Percentiles rank a stretch among this genome's conserved stretches.
Conservation (phyloP, 768 basidiomycete genomes). For the Pleurotus djamor region DNA sequence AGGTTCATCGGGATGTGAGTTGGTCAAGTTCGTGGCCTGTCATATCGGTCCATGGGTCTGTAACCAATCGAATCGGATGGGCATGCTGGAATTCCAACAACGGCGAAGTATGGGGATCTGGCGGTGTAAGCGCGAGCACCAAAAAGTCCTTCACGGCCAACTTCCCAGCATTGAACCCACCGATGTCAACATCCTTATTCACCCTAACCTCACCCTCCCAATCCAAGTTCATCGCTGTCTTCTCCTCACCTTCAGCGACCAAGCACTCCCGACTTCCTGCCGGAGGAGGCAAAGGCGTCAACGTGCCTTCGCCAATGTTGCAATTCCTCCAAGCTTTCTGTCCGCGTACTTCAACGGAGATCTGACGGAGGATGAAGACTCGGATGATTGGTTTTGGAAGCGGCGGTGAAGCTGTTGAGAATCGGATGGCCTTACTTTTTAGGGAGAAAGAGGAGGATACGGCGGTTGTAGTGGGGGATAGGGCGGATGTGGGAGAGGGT, state of each 20-base stretch:
- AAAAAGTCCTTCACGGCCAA: conserved; percentile 60
- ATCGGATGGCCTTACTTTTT: not conserved
- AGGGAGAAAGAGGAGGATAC: not conserved
- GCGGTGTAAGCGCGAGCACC: conserved; percentile 43
- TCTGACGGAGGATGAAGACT: conserved; percentile 54
- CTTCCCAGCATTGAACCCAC: conserved; percentile 44
- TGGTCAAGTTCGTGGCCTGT: conserved; percentile 2
- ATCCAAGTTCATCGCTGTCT: conserved; percentile 48
- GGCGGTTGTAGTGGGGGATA: conserved; percentile 7
- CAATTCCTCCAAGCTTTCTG: conserved; percentile 34
- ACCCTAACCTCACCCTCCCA: conserved; percentile 57
- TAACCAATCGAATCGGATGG: conserved; percentile 56
- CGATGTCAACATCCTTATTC: conserved; percentile 32
- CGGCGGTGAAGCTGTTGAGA: conserved; percentile 18
- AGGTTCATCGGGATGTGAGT: not conserved
- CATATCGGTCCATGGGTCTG: conserved; percentile 41
- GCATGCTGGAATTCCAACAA: conserved; percentile 36
- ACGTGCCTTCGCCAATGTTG: conserved; percentile 45
- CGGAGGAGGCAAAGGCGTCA: conserved; percentile 42
- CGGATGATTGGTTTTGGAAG: conserved; percentile 30
- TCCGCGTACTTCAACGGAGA: conserved; percentile 30
- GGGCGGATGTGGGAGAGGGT: not conserved
- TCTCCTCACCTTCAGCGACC: conserved; percentile 19
- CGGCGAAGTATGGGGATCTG: conserved; percentile 28
- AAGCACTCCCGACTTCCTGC: conserved; percentile 12